Base-by-base conservation (phyloP, 2,329 filamentous ascomycete species). In the Bipolaris victoriae region DNA sequence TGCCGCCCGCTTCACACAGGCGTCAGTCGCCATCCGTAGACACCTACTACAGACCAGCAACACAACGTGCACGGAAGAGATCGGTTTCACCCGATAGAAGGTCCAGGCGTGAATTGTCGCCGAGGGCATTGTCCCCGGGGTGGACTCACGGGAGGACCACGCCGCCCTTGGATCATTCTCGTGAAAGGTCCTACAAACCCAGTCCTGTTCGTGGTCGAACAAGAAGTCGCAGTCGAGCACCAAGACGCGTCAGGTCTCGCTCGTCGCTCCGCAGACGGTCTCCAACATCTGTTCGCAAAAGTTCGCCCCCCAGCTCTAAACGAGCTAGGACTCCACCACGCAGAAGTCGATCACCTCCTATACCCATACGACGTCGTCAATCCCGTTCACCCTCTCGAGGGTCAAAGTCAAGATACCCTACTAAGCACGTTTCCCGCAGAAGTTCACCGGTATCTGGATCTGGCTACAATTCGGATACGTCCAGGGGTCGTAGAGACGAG, bases 11-110 rank as follows among this genome's bases (percentile, higher is more conserved):
- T 7, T 53, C 71, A 11, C 62, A 67, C 53, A 77, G 75, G 39
- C 77, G 74, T 45, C 77, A 77, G 54, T 81, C 79, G 35, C 75
- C 68, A 13, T 80, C 79, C 13, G 66, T 62, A 57, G 77, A 79
- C 43, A 77, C 76, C 29, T 66, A 72, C 50, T 77, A 78, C 61
- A 64, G 70, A 51, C 64, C 67, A 20, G 68, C 69, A 36, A 60
- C 72, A 36, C 65, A 66, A 48, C 67, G 71, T 54, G 59, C 59
- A 46, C 68, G 74, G 43, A 72, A 70, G 64, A 66, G 73, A 48
- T 76, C 74, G 13, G 20, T 52, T 45, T 70, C 74, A 24, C 68
- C 70, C 26, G 72, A 73, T 16, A 68, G 69, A 57, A 69, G 63
- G 40, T 64, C 68, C 18, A 66, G 68, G 52, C 68, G 72, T 58